phyloP scores from a whole-genome alignment of 495 filamentous ascomycete genomes.

The Neurospora sp. region DNA sequence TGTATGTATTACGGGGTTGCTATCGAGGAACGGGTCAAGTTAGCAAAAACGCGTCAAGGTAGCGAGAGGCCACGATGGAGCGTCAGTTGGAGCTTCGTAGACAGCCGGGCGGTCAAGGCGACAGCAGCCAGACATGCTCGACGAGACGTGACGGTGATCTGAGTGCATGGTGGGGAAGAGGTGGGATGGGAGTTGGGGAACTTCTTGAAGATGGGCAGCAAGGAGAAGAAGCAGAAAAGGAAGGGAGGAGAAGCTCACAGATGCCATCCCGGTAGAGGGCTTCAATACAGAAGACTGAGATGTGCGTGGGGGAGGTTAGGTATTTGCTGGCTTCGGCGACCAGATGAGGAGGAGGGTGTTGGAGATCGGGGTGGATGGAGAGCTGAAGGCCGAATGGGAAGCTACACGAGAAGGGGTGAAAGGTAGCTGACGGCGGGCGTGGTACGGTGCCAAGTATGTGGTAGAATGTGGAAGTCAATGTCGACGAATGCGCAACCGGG shows the following conservation, averaged over 20 bases:
- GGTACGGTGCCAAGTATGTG: not conserved
- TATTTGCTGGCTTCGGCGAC: slow-evolving; percentile 2
- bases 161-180: not conserved
- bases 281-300: not conserved
- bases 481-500: not conserved
- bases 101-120: not conserved
- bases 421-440: not conserved
- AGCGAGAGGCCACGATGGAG: not conserved
- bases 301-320: not conserved
- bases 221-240: not conserved
- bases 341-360: not conserved
- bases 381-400: not conserved
- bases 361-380: not conserved
- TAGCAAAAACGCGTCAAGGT: not conserved
- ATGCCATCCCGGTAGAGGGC: slow-evolving; percentile 20
- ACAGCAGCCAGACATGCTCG: not conserved
- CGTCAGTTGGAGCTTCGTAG: not conserved
- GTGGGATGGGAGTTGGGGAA: not conserved
- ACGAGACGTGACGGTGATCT: not conserved
- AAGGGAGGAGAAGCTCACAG: slow-evolving; percentile 15
- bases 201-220: not conserved
- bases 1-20: slow-evolving; percentile 34
- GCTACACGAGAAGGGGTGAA: not conserved
- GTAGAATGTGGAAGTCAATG: not conserved
- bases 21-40: slow-evolving; percentile 12